phyloP scores from a whole-genome alignment of 2,329 filamentous ascomycete genomes.

The Beauveria brongniartii region DNA sequence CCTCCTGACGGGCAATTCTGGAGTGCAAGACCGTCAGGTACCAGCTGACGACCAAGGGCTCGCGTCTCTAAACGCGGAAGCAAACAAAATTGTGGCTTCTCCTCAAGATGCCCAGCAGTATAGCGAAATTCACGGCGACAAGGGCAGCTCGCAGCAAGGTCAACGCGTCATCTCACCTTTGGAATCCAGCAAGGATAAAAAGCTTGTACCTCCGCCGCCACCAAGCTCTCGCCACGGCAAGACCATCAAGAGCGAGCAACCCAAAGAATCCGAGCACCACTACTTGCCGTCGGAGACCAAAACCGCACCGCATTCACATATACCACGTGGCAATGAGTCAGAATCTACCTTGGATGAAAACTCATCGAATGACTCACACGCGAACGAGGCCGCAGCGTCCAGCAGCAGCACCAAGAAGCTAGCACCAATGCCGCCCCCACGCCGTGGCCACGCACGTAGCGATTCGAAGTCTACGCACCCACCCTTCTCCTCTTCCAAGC shows the following conservation, averaged over 20 bases:
- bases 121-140: not conserved
- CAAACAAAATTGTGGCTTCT: not conserved
- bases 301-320: not conserved
- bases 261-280: not conserved
- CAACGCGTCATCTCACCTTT: not conserved
- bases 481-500: constrained; percentile 13
- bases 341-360: not conserved
- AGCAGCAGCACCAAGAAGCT: constrained; percentile 31
- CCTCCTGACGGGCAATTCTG: constrained; percentile 63
- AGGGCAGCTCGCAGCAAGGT: not conserved
- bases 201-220: constrained; percentile 64
- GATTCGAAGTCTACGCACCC: constrained; percentile 32
- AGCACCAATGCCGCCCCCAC: constrained; percentile 44
- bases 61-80: not conserved
- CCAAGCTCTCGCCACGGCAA: constrained; percentile 70
- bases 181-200: constrained; percentile 32
- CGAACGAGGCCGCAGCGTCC: constrained; percentile 20
- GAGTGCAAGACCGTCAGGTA: constrained; percentile 14
- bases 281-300: not conserved
- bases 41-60: not conserved
- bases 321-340: not conserved
- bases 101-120: not conserved
- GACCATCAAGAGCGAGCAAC: constrained; percentile 48
- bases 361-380: constrained; percentile 19
- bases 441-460: constrained; percentile 36